phyloP scores from a whole-genome alignment of 805 yeast genomes.

The Candida sphagnicola region DNA sequence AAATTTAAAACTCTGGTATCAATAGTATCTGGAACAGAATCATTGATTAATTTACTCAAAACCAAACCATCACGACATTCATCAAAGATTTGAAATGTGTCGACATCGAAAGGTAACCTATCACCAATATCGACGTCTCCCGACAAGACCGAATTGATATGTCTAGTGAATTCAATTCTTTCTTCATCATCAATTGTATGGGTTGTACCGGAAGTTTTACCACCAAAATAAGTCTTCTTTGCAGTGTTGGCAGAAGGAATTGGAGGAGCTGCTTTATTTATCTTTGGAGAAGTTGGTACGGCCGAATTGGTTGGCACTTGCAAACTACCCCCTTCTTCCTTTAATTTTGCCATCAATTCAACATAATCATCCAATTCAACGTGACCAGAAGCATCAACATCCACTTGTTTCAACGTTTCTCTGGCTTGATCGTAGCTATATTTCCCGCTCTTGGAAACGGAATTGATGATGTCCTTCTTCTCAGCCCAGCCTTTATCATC shows the following conservation, averaged over 20 bases:
- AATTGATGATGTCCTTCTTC: constrained; percentile 83
- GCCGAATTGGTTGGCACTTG: constrained; percentile 15
- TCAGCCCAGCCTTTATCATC: constrained; percentile 95
- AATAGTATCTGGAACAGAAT: constrained; percentile 96
- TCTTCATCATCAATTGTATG: constrained; percentile 98
- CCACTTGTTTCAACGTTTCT: constrained; percentile 85
- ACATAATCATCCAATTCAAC: constrained; percentile 96
- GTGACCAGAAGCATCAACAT: constrained; percentile 94
- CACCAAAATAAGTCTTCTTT: constrained; percentile 72
- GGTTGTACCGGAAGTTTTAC: constrained; percentile 85
- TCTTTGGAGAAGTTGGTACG: constrained; percentile 17
- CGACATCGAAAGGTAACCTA: constrained; percentile 87
- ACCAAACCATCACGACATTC: constrained; percentile 96
- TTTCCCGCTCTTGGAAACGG: constrained; percentile 72
- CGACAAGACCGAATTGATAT: constrained; percentile 84
- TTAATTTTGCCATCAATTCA: constrained; percentile 73
- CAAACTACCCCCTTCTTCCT: constrained; percentile 35
- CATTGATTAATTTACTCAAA: constrained; percentile 88
- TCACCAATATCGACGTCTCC: constrained; percentile 85
- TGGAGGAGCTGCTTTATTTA: constrained; percentile 27
- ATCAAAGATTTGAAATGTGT: constrained; percentile 92
- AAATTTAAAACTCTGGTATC: constrained; percentile 94
- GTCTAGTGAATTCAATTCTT: constrained; percentile 91
- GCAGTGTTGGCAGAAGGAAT: constrained; percentile 47
- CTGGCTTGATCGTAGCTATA: constrained; percentile 90